phyloP scores from a whole-genome alignment of 2,329 filamentous ascomycete species.

The Alternaria panax region DNA sequence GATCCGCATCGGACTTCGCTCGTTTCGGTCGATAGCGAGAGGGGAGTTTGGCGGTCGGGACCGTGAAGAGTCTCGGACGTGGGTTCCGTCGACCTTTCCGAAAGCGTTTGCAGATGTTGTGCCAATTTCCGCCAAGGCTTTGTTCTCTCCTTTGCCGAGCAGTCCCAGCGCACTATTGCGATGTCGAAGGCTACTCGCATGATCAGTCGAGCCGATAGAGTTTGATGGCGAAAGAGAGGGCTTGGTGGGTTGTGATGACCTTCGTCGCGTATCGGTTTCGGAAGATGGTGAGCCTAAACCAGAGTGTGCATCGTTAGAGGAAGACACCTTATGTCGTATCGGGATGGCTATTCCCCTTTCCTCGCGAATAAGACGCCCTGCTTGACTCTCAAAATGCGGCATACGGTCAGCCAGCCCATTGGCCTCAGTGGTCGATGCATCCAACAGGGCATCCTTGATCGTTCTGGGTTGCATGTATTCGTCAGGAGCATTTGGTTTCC shows the following conservation, averaged over 20 bases:
- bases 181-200: conserved; percentile 52
- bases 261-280: conserved; percentile 47
- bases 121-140: conserved; percentile 69
- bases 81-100: conserved; percentile 66
- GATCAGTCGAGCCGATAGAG: conserved; percentile 41
- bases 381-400: conserved; percentile 51
- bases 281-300: conserved; percentile 36
- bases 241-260: conserved; percentile 39
- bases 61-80: conserved; percentile 40
- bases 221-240: conserved; percentile 43
- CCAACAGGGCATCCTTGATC: conserved; percentile 87
- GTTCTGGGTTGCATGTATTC: conserved; percentile 66
- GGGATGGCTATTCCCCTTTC: conserved; percentile 37
- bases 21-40: conserved; percentile 42
- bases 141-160: conserved; percentile 65
- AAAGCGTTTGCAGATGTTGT: conserved; percentile 70
- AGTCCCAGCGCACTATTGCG: conserved; percentile 67
- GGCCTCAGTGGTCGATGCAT: conserved; percentile 89
- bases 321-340: conserved; percentile 27
- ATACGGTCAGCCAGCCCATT: conserved; percentile 63
- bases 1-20: conserved; percentile 44
- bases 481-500: conserved; percentile 42
- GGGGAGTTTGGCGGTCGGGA: conserved; percentile 40
- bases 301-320: conserved; percentile 24
- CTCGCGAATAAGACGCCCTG: conserved; percentile 43